phyloP scores from a whole-genome alignment of 768 basidiomycete species.

The Mycena haematopus region DNA sequence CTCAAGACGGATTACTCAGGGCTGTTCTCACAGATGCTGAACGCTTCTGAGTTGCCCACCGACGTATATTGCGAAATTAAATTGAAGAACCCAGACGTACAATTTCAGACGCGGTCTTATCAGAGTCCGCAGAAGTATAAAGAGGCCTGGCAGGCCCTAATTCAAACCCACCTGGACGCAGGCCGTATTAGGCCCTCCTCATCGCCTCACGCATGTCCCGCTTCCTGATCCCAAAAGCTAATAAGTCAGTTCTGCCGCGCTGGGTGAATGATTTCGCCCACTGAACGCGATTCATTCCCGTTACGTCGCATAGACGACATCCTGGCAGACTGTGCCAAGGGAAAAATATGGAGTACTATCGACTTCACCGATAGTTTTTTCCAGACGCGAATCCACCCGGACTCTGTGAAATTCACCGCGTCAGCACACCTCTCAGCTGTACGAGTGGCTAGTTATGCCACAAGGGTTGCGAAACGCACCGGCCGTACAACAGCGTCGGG shows the following conservation, averaged over 20 bases:
- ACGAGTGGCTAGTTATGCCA: conserved; percentile 39
- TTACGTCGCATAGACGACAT: conserved; percentile 41
- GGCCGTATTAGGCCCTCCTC: conserved; percentile 39
- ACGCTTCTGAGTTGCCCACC: too few species aligned
- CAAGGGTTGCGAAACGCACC: conserved; percentile 35
- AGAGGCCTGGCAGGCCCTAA: conserved; percentile 39
- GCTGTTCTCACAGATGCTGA: too few species aligned
- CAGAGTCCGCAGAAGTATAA: conserved; percentile 41
- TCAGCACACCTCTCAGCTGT: conserved; percentile 45
- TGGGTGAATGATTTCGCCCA: conserved; percentile 47
- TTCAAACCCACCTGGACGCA: conserved; percentile 41
- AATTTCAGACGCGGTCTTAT: conserved; percentile 32
- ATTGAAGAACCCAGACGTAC: too few species aligned
- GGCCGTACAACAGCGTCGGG: conserved; percentile 36
- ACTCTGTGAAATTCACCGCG: conserved; percentile 41
- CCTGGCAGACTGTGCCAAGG: conserved; percentile 30
- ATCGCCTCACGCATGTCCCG: conserved; percentile 39
- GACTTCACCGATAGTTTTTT: conserved; percentile 49
- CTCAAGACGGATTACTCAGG: too few species aligned
- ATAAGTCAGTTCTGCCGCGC: conserved; percentile 35
- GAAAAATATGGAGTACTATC: conserved; percentile 39
- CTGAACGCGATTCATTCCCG: conserved; percentile 36
- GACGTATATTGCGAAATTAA: too few species aligned
- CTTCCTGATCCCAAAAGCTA: conserved; percentile 47
- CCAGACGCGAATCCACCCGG: conserved; percentile 39